Evolutionary conservation across 2,329 filamentous ascomycete genomes (phyloP).

Genomic region (Chaetomium sp.): DNA sequence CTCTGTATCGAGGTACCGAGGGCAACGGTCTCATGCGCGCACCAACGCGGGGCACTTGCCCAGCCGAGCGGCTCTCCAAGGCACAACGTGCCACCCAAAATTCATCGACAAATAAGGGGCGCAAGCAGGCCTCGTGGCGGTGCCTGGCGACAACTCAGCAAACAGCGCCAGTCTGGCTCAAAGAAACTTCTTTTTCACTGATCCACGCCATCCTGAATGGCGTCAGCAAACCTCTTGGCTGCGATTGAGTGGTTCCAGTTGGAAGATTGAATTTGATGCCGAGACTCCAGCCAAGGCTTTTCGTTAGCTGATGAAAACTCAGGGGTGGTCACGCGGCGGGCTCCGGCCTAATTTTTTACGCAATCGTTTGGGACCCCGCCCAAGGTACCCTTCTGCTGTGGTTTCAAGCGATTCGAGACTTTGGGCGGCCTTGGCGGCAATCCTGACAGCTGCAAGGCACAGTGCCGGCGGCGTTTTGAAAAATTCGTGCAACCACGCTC

Average conservation of each 20-base stretch:
- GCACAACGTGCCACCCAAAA: not conserved
- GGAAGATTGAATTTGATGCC: constrained; percentile 32
- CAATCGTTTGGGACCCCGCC: constrained; percentile 30
- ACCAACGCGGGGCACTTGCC: constrained; percentile 3
- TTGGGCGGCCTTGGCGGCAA: constrained; percentile 4
- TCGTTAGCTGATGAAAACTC: constrained; percentile 37
- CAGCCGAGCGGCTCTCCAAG: not conserved
- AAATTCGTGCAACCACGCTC: constrained; percentile 21
- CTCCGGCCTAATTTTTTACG: constrained; percentile 33
- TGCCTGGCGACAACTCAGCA: not conserved
- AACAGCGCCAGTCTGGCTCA: not conserved
- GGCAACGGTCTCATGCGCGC: not conserved
- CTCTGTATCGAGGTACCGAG: not conserved
- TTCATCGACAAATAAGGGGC: constrained; percentile 2
- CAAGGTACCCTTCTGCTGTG: constrained; percentile 28
- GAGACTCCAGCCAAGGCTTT: constrained; percentile 25
- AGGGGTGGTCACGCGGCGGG: constrained; percentile 34
- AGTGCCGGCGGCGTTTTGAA: not conserved
- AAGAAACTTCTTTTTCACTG: not conserved
- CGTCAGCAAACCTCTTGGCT: constrained; percentile 3
- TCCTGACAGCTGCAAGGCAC: constrained; percentile 17
- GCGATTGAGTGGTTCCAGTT: constrained; percentile 14
- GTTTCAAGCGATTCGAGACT: constrained; percentile 21
- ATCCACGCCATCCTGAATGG: not conserved
- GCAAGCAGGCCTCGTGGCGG: constrained; percentile 13